Base-by-base conservation (phyloP, 1,284 basidiomycete genomes). In the Testicularia cyperi region DNA sequence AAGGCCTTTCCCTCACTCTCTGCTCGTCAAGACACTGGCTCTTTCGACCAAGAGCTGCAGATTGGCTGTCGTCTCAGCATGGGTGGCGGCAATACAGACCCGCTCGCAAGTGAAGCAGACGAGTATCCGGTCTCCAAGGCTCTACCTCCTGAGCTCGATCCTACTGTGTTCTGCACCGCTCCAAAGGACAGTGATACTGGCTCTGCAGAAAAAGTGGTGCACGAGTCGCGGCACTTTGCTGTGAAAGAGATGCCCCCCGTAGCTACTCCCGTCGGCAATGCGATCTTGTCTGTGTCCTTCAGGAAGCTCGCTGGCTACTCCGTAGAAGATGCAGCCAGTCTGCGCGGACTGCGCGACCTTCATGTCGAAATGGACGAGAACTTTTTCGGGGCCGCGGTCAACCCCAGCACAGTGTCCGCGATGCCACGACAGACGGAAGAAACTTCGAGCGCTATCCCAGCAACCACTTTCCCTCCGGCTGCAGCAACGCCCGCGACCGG, bases 301-400 rank as follows among this genome's bases (percentile, higher is more conserved):
- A 54, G 68, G 10, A 60, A 41, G 30, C 39, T 53, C 6, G 44
- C 47, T 6, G 63, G 52, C 27, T 65, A 53, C 36, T 48, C 46
- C 1, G 34, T 70, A 19, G 51, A 66, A 29, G 63, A 68, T 29
- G 38, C 39, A 6, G 39, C 55, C 24, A 53, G 44, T 9, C 38
- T 46, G 20, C 27, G 30, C 25, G 38, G 15, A 21, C 31, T 60
- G 19, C 31, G 37, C 13, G 44, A 51, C 12, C 45, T 63, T 39
- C 37, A 45, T 19, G 28, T 69, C 14, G 63, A 66, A 9, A 29
- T 70, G 22, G 68, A 70, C 27, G 68, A 70, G 28, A 66, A 69
- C 36, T 70, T 61, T 38, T 70, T 70, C 35, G 27, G 35, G 23
- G 47, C 58, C 8, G 30, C 37, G 5, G 25, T 35, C 16, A 22